Conservation (phyloP, 331 rosid genomes). For the Malus hybrid region DNA sequence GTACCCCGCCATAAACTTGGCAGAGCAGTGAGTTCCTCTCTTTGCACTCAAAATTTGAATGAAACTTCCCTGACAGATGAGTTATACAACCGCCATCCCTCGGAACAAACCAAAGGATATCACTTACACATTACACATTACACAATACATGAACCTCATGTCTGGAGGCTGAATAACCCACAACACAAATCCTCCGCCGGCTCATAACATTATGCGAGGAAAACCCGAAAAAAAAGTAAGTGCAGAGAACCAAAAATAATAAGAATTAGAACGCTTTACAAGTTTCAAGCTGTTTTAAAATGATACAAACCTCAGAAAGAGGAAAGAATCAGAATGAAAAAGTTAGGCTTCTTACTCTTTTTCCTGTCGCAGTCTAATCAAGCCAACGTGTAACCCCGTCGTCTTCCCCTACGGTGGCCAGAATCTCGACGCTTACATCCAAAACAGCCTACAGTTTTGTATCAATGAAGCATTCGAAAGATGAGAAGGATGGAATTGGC, state of each 20-base stretch:
- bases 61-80: background rate
- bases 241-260: background rate
- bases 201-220: background rate
- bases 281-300: slow-evolving; percentile 22
- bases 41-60: background rate
- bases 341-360: background rate
- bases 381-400: slow-evolving; percentile 91
- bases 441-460: slow-evolving; percentile 63
- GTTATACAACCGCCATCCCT: background rate
- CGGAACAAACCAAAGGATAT: slow-evolving; percentile 9
- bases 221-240: background rate
- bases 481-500: background rate
- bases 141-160: slow-evolving; percentile 27
- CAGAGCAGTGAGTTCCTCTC: background rate
- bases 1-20: no score
- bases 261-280: slow-evolving; percentile 25
- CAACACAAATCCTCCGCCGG: slow-evolving; percentile 3
- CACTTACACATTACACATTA: slow-evolving; percentile 20
- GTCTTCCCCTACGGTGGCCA: slow-evolving; percentile 77
- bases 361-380: slow-evolving; percentile 33
- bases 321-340: background rate
- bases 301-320: slow-evolving; percentile 22
- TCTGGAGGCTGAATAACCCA: slow-evolving; percentile 7
- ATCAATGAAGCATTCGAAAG: background rate
- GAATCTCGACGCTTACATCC: slow-evolving; percentile 77